Percentiles rank a stretch among this genome's conserved stretches.
Conservation (phyloP, 768 basidiomycete genomes). For the Suillus decipiens region DNA sequence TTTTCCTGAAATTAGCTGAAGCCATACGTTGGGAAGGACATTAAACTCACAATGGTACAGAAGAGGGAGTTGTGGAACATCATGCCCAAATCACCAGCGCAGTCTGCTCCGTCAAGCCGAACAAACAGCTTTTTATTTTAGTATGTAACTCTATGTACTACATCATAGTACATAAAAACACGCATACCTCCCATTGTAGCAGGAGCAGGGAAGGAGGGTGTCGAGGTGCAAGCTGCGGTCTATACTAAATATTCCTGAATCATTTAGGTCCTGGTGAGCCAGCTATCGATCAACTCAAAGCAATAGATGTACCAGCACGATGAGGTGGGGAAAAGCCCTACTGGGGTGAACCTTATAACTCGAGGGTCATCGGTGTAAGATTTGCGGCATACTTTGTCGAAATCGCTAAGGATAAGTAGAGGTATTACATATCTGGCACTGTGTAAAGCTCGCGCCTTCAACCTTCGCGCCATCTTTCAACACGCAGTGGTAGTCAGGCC, state of each 20-base stretch:
- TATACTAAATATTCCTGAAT: not conserved
- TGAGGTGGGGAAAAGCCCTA: conserved; percentile 19
- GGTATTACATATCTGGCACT: no score
- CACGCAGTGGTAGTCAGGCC: no score
- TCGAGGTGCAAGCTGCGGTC: not conserved
- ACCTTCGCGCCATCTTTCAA: no score
- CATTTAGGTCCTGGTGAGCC: conserved; percentile 25
- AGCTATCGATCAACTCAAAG: conserved; percentile 22
- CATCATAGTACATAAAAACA: not conserved
- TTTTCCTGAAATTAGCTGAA: not conserved
- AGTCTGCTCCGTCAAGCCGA: not conserved
- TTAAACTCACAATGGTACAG: conserved; percentile 6
- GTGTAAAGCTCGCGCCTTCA: no score
- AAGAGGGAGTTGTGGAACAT: conserved; percentile 9
- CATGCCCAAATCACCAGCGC: not conserved
- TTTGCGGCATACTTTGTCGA: no score
- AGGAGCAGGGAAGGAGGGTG: not conserved
- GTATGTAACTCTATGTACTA: not conserved
- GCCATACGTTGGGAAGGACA: conserved; percentile 10
- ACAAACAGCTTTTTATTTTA: not conserved
- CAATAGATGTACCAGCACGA: conserved; percentile 33
- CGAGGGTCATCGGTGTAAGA: no score
- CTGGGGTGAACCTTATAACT: no score
- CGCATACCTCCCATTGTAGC: not conserved
- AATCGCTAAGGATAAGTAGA: no score